Evolutionary conservation across 2,329 filamentous ascomycete species (phyloP), one percentile per base, ranked within the genome.

Genomic region (Stemphylium lycopersici): DNA sequence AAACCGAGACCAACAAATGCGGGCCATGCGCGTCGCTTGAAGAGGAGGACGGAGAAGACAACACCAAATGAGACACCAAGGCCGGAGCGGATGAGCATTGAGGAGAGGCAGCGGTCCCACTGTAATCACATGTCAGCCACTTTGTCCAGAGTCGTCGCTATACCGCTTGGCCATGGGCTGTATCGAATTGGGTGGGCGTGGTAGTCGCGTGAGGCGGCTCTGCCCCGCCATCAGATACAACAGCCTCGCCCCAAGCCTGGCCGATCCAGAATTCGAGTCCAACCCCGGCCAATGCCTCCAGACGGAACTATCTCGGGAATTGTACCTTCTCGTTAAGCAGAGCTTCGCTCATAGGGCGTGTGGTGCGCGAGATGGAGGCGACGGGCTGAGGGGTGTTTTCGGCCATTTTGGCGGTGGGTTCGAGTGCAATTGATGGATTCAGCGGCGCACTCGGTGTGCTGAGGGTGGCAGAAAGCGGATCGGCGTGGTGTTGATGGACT

Each of bases 71-170:
- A 91, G 76, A 98, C 90, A 73, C 95, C 95, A 78, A 99, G 89
- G 52, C 90, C 89, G 64, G 93, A 98, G 79, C 96, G 93, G 83
- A 99, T 96, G 76, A 99, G 87, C 78, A 97, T 87, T 74, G 96
- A 97, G 69, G 95, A 98, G 69, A 99, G 88, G 80, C 95, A 97
- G 81, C 90, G 93, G 78, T 99, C 95, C 95, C 95, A 99, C 95
- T 99, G 51, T n/a, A 59, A 41, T 31, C 51, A 26, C 39, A 26
- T 60, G 65, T 76, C 58, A 68, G 65, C 59, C 48, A 51, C 43
- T 4, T 41, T 49, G 22, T 46, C 18, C 46, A 48, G 41, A n/a
- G 3, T 24, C 36, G 4, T 45, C 31, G 18, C 20, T 46, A 33
- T 15, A 24, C 13, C 46, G 49, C 43, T 38, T 51, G 50, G 44